Conservation (phyloP, 2,329 filamentous ascomycete species). For the Neofusicoccum cordaticola region DNA sequence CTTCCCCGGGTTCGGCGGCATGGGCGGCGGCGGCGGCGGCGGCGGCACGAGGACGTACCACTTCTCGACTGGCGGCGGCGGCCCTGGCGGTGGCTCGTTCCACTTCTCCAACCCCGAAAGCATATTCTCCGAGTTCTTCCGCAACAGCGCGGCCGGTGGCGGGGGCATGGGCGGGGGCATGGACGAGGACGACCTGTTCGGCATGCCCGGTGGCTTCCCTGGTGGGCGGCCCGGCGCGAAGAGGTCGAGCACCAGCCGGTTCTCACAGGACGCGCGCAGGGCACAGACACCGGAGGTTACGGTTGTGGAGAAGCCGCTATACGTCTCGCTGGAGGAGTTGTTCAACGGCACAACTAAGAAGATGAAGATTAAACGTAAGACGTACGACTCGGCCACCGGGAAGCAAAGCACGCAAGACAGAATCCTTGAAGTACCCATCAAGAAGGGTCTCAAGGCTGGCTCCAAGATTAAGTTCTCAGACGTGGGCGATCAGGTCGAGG, state of each 20-base stretch:
- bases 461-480: conserved; percentile 98
- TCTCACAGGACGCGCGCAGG: conserved; percentile 35
- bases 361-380: conserved; percentile 97
- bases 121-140: conserved; percentile 83
- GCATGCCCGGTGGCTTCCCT: conserved; percentile 29
- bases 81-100: conserved; percentile 63
- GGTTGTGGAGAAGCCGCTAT: conserved; percentile 80
- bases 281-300: conserved; percentile 77
- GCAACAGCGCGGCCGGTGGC: conserved; percentile 50
- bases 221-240: conserved; percentile 34
- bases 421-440: conserved; percentile 91
- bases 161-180: conserved; percentile 35
- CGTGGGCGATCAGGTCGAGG: conserved; percentile 96
- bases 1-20: conserved; percentile 49
- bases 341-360: conserved; percentile 89
- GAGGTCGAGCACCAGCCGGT: conserved; percentile 29
- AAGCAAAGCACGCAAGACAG: conserved; percentile 86
- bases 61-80: conserved; percentile 56
- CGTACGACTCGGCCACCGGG: conserved; percentile 74
- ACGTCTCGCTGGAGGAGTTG: conserved; percentile 81
- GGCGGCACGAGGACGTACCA: conserved; percentile 57
- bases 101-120: conserved; percentile 78
- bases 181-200: conserved; percentile 50
- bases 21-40: conserved; percentile 56
- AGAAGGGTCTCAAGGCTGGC: conserved; percentile 90